Base-by-base conservation (phyloP, 495 filamentous ascomycete species). In the Penicillium cinerascens region DNA sequence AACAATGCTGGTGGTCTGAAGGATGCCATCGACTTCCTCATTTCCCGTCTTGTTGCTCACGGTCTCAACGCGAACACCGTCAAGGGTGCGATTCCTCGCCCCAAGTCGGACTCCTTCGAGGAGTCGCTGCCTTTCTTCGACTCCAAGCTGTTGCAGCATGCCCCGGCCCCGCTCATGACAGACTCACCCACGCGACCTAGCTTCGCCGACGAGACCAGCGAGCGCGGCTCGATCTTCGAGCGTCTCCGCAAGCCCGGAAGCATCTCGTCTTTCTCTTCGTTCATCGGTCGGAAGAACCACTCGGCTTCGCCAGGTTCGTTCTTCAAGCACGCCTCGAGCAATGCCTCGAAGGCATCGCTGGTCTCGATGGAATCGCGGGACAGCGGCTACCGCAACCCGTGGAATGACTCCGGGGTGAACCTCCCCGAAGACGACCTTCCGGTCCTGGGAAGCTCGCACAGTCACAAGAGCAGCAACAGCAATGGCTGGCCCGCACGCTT, bases 41-140 rank as follows among this genome's bases (percentile, higher is more conserved):
- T 90, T 48, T 83, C 84, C 38, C 84, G 88, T 50, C 80, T 97
- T 46, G 86, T 92, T 20, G 82, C 86, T 2, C 86, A 89, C 38
- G 87, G 88, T n/a, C 81, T 96, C 29, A 88, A 96, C 56, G 85
- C 86, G 3, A 88, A 81, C 40, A 83, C 89, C 20, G 84, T 99
- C 58, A 95, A 93, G 68, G 93, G 95, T 44, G 86, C 90, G 13
- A 92, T 97, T 54, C 91, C 92, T 0, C 87, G 92, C 41, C 95
- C 93, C 44, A 97, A 97, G 76, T 97, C 93, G 4, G 93, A 99
- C 70, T 96, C 93, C 1, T 99, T 97, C 63, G 93, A 97, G 62
- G 95, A 97, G 54, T 92, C 90, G 37, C 80, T 96, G 26, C 92
- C 89, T 22, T 97, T 89, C 77, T 99, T 99, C 69, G 87, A 96